Evolutionary conservation across 352 stramenopile species (phyloP).

Genomic region (Phytophthora vignae): DNA sequence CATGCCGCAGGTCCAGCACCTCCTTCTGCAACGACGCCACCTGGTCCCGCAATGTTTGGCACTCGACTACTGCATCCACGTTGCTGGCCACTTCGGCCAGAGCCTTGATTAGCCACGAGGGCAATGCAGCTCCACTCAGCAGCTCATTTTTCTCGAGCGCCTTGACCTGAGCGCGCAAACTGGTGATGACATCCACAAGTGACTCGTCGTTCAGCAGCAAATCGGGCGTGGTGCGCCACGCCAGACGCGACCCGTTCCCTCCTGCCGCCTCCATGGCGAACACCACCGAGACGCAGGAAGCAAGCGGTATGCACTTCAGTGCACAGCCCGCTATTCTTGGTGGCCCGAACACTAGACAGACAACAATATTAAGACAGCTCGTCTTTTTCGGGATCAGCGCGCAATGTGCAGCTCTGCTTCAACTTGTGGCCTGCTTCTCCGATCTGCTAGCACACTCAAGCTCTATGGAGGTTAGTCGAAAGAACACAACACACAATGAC

Average conservation of each 20-base stretch:
- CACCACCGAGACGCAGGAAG: background rate
- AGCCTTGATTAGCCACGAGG: slow-evolving; percentile 74
- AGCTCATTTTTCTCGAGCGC: slow-evolving; percentile 83
- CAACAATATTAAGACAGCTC: background rate
- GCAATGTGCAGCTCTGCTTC: background rate
- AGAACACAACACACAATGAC: slow-evolving; percentile 11
- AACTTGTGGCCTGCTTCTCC: background rate
- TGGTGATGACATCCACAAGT: slow-evolving; percentile 78
- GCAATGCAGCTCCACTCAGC: slow-evolving; percentile 70
- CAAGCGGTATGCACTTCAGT: background rate
- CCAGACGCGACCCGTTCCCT: slow-evolving; percentile 59
- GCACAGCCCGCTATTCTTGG: slow-evolving; percentile 1
- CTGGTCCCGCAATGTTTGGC: slow-evolving; percentile 77
- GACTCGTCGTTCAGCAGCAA: slow-evolving; percentile 85
- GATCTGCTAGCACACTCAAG: slow-evolving; percentile 1
- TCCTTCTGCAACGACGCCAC: slow-evolving; percentile 83
- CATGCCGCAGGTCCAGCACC: slow-evolving; percentile 76
- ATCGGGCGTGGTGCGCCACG: slow-evolving; percentile 73
- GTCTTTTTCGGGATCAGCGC: background rate
- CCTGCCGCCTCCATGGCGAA: slow-evolving; percentile 35
- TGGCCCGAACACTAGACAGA: background rate
- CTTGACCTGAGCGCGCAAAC: slow-evolving; percentile 68
- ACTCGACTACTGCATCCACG: slow-evolving; percentile 82
- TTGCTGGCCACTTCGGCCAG: slow-evolving; percentile 84
- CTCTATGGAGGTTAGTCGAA: slow-evolving; percentile 1